Evolutionary conservation across 2,329 filamentous ascomycete genomes (phyloP).

Genomic region (Diaporthe sp.): DNA sequence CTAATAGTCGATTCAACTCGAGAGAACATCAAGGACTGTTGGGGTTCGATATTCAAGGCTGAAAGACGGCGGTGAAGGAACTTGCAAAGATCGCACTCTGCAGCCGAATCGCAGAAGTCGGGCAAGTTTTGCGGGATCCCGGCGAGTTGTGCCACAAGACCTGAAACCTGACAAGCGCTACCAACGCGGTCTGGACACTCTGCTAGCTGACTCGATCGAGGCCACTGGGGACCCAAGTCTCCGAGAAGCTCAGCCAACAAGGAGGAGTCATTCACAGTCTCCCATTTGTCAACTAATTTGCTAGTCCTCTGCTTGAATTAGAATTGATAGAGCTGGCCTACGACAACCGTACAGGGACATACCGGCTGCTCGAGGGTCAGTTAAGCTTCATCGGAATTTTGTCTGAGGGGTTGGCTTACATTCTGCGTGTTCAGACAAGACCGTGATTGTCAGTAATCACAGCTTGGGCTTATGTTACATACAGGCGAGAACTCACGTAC

Average conservation of each 20-base stretch:
- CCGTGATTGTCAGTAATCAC: not conserved
- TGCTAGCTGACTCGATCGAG: not conserved
- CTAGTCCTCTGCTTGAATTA: conserved; percentile 11
- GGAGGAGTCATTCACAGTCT: not conserved
- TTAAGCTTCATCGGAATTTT: not conserved
- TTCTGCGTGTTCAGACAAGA: not conserved
- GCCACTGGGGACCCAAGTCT: not conserved
- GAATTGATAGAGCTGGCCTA: not conserved
- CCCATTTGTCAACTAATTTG: conserved; percentile 1
- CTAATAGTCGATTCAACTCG: not conserved
- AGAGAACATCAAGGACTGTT: not conserved
- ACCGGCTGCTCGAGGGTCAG: not conserved
- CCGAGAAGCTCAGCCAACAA: not conserved
- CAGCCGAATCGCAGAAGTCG: not conserved
- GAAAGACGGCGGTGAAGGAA: conserved; percentile 4
- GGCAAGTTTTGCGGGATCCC: not conserved
- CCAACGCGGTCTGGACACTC: not conserved
- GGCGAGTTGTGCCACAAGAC: not conserved
- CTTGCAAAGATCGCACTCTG: not conserved
- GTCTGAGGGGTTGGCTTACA: not conserved
- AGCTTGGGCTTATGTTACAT: not conserved
- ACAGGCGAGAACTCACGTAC: not conserved
- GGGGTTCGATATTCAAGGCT: not conserved
- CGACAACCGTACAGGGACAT: not conserved
- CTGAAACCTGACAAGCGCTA: not conserved